Conservation (phyloP, 257 asterid genomes). For the Haberlea rhodopensis region DNA sequence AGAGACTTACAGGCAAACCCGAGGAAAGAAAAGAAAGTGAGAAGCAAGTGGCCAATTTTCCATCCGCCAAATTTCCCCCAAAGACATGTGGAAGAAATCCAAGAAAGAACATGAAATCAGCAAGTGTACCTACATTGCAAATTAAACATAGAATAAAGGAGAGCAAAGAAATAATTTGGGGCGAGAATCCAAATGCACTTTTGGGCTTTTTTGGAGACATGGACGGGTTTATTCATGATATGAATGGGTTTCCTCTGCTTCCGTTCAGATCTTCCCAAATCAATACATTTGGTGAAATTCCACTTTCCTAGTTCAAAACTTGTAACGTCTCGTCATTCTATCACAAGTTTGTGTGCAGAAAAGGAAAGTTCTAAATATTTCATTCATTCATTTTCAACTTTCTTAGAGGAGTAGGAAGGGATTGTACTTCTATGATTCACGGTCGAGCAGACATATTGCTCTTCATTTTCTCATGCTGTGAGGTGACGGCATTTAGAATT, state of each 20-base stretch:
- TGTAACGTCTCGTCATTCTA: background rate
- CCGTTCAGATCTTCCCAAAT: constrained; percentile 48
- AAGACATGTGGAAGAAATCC: constrained; percentile 25
- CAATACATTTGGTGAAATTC: constrained; percentile 48
- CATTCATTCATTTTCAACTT: constrained; percentile 13
- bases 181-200: constrained; percentile 30
- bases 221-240: constrained; percentile 51
- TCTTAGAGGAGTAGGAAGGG: background rate
- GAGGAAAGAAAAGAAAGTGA: constrained; percentile 27
- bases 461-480: constrained; percentile 6
- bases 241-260: constrained; percentile 36
- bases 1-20: constrained; percentile 74
- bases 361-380: constrained; percentile 12
- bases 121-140: constrained; percentile 24
- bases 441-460: constrained; percentile 3
- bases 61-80: constrained; percentile 20
- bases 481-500: constrained; percentile 9
- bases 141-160: constrained; percentile 37
- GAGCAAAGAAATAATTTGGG: constrained; percentile 35
- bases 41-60: constrained; percentile 9
- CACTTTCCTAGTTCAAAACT: constrained; percentile 35
- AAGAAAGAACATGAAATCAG: constrained; percentile 30
- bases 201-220: constrained; percentile 48
- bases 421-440: constrained; percentile 9
- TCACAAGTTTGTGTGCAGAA: constrained; percentile 23